Conservation (phyloP, 805 yeast genomes). For the Metschnikowia henanensis region DNA sequence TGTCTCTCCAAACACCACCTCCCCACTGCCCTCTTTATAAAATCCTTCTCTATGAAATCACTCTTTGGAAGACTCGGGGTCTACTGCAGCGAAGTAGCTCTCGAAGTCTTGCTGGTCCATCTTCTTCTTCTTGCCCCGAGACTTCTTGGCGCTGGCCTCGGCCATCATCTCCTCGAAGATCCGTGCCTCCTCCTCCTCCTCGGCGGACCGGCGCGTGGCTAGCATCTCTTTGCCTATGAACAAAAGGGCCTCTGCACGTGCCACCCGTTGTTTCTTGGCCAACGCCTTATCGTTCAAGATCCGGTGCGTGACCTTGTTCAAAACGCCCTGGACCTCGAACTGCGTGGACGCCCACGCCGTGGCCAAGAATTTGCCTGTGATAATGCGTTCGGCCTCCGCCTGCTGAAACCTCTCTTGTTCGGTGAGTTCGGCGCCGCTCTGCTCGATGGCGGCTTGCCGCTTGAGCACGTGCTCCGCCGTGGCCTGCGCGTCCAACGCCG, state of each 20-base stretch:
- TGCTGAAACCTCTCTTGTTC: slow-evolving; percentile 34
- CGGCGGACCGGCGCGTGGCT: slow-evolving; percentile 68
- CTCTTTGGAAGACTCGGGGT: slow-evolving; percentile 9
- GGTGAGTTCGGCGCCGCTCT: slow-evolving; percentile 31
- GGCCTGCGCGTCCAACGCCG: slow-evolving; percentile 86
- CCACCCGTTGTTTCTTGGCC: slow-evolving; percentile 58
- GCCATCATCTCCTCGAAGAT: slow-evolving; percentile 92
- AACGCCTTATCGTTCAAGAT: slow-evolving; percentile 56
- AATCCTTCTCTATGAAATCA: no score
- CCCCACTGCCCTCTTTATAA: no score
- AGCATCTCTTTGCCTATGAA: slow-evolving; percentile 71
- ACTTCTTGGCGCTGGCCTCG: slow-evolving; percentile 66
- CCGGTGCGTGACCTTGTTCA: slow-evolving; percentile 65
- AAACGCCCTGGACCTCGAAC: slow-evolving; percentile 84
- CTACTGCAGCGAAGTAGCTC: slow-evolving; percentile 9
- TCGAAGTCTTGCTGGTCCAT: slow-evolving; percentile 14
- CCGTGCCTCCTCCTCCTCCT: slow-evolving; percentile 90
- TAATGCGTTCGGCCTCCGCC: slow-evolving; percentile 75
- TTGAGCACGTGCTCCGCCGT: slow-evolving; percentile 67
- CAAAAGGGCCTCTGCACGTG: slow-evolving; percentile 77
- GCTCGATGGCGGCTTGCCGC: slow-evolving; percentile 55
- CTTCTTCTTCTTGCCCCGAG: slow-evolving; percentile 21
- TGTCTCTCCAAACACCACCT: no score
- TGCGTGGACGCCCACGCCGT: slow-evolving; percentile 96
- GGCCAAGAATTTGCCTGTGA: slow-evolving; percentile 87